Base-by-base conservation (phyloP, 2,329 filamentous ascomycete genomes). In the Fusarium sp. region DNA sequence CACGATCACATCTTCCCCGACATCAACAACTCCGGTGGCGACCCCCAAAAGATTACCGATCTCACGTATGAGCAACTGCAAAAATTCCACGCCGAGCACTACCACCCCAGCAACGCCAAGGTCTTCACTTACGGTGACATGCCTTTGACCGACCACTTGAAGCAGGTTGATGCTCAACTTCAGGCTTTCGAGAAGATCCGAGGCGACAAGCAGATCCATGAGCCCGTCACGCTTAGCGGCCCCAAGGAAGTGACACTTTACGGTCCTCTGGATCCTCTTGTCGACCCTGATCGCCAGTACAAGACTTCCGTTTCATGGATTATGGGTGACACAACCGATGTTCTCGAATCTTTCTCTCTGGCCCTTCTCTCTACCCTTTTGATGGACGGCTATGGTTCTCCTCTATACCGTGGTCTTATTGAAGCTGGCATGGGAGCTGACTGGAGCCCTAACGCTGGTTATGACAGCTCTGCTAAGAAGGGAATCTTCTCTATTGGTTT, bases 21-120 rank as follows among this genome's bases (percentile, higher is more conserved):
- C 40, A 92, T 99, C 79, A 92, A 99, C 83, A 98, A 99, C 82
- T 98, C 95, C 2, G 96, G 96, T 34, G 96, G 96, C 58, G 96
- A 99, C 78, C 96, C 96, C 0, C 91, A 96, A 77, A 97, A 95
- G 81, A 99, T 99, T 75, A 98, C 96, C 30, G 93, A 98, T 74
- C 84, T 99, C 66, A 98, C 95, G 1, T 95, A 98, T 80, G 89
- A 95, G 75, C 93, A 98, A 79, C 85, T 99, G 52, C 92, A 90
- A 77, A 88, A 91, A 44, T 99, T 97, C 79, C 97, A 98, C 72
- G 91, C 91, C 45, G 89, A 94, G 72, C 94, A 99, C 81, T 99
- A 99, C 79, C 95, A 99, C 80, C 96, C 96, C 0, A 98, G 94
- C 82, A 99, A 99, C 80, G 92, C 95, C 47, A 98, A 98, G 82